These are phyloP conservation scores for Aspergillus carbonarius DNA, from an alignment of 2,329 filamentous ascomycete genomes.

Conservation along the genomic window DNA sequence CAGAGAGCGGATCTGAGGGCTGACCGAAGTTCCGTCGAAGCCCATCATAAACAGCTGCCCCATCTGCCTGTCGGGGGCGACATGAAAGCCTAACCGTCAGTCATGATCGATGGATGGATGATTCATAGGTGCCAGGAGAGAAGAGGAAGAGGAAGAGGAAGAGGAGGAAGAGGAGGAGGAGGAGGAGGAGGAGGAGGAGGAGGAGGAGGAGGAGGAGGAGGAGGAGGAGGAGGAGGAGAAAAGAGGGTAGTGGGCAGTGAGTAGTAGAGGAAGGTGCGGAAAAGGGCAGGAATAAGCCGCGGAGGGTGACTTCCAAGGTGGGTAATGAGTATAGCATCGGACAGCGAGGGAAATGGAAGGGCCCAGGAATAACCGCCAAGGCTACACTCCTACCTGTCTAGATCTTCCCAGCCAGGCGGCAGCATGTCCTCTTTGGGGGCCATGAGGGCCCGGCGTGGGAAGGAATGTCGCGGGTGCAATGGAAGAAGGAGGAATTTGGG, in stretches of 20 bases:
- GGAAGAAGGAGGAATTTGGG: neutral
- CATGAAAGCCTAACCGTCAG: conserved; percentile 60
- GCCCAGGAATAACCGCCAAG: conserved; percentile 17
- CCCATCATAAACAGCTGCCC: conserved; percentile 66
- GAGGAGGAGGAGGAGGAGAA: neutral
- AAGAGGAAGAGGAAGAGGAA: neutral
- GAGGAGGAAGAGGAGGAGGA: neutral
- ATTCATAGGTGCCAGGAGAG: neutral
- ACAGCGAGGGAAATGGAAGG: neutral
- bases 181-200: no score
- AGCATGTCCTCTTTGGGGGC: conserved; percentile 43
- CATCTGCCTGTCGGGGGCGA: conserved; percentile 63
- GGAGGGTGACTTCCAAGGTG: neutral
- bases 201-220: no score
- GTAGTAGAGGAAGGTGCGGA: neutral
- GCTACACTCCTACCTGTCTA: conserved; percentile 37
- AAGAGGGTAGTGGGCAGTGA: neutral
- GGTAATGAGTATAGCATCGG: neutral
- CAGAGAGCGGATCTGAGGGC: conserved; percentile 61
- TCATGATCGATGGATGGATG: conserved; percentile 18
- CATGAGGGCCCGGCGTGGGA: conserved; percentile 34
- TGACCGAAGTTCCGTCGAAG: conserved; percentile 64
- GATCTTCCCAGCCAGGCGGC: conserved; percentile 42
- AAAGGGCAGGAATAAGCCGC: neutral
- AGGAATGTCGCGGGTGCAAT: conserved; percentile 30